These are phyloP conservation scores for Eleusine indica DNA, from an alignment of 176 grass and related monocot genomes.

Conservation along the genomic window DNA sequence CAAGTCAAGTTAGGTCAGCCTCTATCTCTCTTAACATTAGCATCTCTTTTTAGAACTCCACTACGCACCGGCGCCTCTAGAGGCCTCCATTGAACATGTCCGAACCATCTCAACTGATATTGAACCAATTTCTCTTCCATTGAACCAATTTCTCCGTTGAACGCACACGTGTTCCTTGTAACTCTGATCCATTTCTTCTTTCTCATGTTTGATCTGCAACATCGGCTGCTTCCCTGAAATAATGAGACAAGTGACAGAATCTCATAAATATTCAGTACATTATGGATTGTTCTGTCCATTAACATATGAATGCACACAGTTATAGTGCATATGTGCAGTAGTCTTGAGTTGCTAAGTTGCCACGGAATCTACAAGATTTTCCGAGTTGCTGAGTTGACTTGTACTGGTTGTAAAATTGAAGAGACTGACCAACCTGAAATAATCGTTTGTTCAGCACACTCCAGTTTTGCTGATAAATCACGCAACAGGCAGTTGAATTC, in stretches of 20 bases:
- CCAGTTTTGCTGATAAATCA: conserved; percentile 68
- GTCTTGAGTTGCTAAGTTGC: neutral
- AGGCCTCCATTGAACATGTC: too few species aligned
- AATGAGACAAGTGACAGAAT: neutral
- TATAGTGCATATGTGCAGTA: neutral
- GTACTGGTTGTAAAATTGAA: neutral
- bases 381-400: neutral
- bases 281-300: conserved; percentile 5
- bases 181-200: neutral
- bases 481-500: conserved; percentile 56
- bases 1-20: neutral
- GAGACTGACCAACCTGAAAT: conserved; percentile 51
- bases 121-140: too few species aligned
- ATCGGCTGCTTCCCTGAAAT: neutral
- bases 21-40: too few species aligned
- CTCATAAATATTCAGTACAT: conserved; percentile 1
- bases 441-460: conserved; percentile 58
- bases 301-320: neutral
- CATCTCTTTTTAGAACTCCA: too few species aligned
- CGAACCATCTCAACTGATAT: too few species aligned
- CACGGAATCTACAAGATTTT: neutral
- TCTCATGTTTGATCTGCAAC: neutral
- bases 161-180: neutral
- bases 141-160: too few species aligned
- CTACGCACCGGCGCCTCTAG: too few species aligned